phyloP scores from a whole-genome alignment of 352 stramenopile species.

The Pythium folliculosum region DNA sequence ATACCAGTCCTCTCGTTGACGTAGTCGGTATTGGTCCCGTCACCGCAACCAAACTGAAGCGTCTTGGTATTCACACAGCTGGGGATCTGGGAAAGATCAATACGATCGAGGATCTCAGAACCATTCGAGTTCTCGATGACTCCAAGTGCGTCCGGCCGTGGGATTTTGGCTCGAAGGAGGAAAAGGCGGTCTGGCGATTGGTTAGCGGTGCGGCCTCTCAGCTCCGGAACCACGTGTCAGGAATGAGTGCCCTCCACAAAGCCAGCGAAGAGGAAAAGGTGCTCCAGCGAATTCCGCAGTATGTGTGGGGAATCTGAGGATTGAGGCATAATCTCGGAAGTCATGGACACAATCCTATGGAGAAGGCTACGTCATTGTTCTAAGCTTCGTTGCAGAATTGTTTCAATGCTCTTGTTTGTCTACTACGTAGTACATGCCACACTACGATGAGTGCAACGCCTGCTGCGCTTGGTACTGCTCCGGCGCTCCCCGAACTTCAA shows the following conservation, averaged over 20 bases:
- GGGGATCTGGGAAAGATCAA: background rate
- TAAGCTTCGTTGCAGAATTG: too few relatives aligned
- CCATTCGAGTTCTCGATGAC: background rate
- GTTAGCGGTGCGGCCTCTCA: background rate
- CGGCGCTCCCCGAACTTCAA: too few relatives aligned
- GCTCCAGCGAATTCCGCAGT: background rate
- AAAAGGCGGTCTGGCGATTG: background rate
- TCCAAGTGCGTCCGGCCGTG: background rate
- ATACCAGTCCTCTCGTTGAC: background rate
- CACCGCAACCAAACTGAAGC: background rate
- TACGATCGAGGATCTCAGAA: background rate
- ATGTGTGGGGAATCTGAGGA: background rate
- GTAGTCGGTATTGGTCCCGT: background rate
- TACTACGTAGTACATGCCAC: too few relatives aligned
- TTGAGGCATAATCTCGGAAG: too few relatives aligned
- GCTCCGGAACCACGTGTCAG: background rate
- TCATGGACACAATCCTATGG: too few relatives aligned
- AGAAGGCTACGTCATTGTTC: too few relatives aligned
- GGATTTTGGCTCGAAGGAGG: too few relatives aligned
- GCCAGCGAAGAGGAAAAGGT: background rate
- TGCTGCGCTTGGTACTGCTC: too few relatives aligned
- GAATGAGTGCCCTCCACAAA: background rate
- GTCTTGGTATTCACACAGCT: background rate
- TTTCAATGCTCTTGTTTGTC: too few relatives aligned
- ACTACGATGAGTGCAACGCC: too few relatives aligned